Evolutionary conservation across 2,329 filamentous ascomycete genomes (phyloP), one percentile per base, ranked within the genome.

Genomic region (Apiospora phragmitis): DNA sequence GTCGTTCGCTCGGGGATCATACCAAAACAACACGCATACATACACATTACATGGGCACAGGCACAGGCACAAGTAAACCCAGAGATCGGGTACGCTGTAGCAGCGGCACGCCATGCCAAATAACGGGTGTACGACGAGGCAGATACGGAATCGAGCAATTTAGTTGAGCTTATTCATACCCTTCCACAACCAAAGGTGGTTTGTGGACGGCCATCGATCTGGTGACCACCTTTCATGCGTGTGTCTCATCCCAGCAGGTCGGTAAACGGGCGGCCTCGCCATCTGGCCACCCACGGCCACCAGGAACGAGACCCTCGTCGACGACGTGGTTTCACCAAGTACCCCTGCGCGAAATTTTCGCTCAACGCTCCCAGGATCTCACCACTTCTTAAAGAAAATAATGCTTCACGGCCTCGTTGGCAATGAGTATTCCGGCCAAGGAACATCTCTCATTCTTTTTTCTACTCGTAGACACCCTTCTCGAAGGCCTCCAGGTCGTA

Each of bases 401-500:
- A 11, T 47, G 43, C 43, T 47, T n/a, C 43, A n/a, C 43, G 43
- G 18, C 21, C 7, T 47, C 43, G 21, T 47, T 3, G 21, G 9
- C 21, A 7, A 21, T n/a, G 29, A 35, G 26, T 21, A 35, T 59
- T 18, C 11, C 8, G 29, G 16, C 29, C 29, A 42, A 42, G 14
- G 11, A 66, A 32, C 62, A 3, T 9, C 11, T 42, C 16, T 11
- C 65, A 29, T 18, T 43, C 14, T 11, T 21, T 9, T 16, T 7
- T 6, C 38, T 65, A 82, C n/a, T 75, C 79, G 72, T 88, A 89
- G 26, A 89, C 80, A 0, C 92, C 92, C 68, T 85, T 82, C 73
- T 97, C 94, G 78, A 98, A 99, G 76, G 89, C 93, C 62, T 95
- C 94, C 7, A 85, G 85, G 76, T 97, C 90, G 80, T 93, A 98